A percentile compares a stretch with the other conserved stretches of the same genome.
phyloP scores from a whole-genome alignment of 208 protist genomes.

The Crithidia brevicula region DNA sequence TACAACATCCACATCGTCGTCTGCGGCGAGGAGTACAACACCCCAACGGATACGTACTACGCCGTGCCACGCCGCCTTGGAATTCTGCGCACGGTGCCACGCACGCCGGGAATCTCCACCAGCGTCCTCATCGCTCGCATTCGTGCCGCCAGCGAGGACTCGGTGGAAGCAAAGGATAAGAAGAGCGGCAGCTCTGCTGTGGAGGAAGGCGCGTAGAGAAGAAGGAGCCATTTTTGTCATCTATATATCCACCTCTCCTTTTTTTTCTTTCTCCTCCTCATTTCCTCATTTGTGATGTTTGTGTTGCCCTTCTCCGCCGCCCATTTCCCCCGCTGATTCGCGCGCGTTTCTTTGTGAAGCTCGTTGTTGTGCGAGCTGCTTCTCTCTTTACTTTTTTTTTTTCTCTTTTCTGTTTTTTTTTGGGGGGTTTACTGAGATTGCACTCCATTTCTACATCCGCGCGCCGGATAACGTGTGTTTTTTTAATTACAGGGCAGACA shows the following conservation, averaged over 20 bases:
- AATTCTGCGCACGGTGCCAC: conserved; percentile 87
- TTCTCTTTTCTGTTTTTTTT: not conserved
- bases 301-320: no score
- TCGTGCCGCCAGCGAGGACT: conserved; percentile 54
- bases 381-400: not conserved
- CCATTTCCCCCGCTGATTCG: no score
- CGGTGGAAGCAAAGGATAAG: conserved; percentile 73
- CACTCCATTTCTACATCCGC: no score
- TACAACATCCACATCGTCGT: conserved; percentile 94
- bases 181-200: conserved; percentile 35
- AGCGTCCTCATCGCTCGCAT: conserved; percentile 88
- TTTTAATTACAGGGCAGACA: no score
- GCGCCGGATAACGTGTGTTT: no score
- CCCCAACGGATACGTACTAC: conserved; percentile 89
- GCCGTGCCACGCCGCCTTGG: conserved; percentile 79
- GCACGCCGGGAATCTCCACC: conserved; percentile 93
- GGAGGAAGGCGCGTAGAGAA: conserved; percentile 32
- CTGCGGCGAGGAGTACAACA: conserved; percentile 92
- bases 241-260: not conserved
- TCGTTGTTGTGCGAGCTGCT: no score
- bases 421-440: no score
- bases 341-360: no score
- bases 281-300: no score
- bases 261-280: conserved; percentile 1
- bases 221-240: not conserved